Conservation (phyloP, 1,284 basidiomycete genomes). For the Apiotrichum laibachii region DNA sequence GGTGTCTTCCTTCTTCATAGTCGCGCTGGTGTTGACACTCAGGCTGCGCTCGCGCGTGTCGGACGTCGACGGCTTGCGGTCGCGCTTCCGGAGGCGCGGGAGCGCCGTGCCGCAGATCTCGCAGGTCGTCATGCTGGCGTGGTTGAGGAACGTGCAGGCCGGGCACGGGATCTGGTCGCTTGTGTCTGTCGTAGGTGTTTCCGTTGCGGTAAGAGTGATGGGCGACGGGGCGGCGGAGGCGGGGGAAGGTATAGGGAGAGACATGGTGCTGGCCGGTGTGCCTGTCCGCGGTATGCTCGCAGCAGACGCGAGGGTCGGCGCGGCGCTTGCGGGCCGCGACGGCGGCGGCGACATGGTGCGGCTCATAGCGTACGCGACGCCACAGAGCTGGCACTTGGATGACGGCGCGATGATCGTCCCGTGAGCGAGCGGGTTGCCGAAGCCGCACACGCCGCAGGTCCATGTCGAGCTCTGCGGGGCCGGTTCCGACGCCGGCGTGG, state of each 20-base stretch:
- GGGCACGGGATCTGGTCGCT: slow-evolving; percentile 62
- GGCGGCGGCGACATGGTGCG: slow-evolving; percentile 10
- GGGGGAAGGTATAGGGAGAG: background rate
- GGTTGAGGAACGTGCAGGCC: slow-evolving; percentile 90
- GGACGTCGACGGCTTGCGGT: background rate
- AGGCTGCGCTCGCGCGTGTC: background rate
- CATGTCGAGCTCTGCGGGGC: slow-evolving; percentile 51
- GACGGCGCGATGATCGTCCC: slow-evolving; percentile 44
- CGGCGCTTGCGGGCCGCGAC: background rate
- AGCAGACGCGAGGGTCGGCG: background rate
- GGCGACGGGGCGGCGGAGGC: background rate
- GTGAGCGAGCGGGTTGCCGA: slow-evolving; percentile 63
- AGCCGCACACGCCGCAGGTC: slow-evolving; percentile 83
- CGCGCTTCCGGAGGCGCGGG: slow-evolving; percentile 13
- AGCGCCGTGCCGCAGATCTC: slow-evolving; percentile 83
- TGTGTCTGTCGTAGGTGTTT: background rate
- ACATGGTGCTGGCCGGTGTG: background rate
- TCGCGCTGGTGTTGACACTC: slow-evolving; percentile 3
- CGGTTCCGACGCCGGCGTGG: background rate
- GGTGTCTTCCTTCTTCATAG: slow-evolving; percentile 59
- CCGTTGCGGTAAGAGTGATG: background rate
- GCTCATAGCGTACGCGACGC: slow-evolving; percentile 44
- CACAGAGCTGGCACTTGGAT: slow-evolving; percentile 70
- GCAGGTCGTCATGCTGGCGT: slow-evolving; percentile 69
- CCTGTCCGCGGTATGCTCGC: background rate